Conservation (phyloP, 1,284 basidiomycete species). For the Apiotrichum brassicae region DNA sequence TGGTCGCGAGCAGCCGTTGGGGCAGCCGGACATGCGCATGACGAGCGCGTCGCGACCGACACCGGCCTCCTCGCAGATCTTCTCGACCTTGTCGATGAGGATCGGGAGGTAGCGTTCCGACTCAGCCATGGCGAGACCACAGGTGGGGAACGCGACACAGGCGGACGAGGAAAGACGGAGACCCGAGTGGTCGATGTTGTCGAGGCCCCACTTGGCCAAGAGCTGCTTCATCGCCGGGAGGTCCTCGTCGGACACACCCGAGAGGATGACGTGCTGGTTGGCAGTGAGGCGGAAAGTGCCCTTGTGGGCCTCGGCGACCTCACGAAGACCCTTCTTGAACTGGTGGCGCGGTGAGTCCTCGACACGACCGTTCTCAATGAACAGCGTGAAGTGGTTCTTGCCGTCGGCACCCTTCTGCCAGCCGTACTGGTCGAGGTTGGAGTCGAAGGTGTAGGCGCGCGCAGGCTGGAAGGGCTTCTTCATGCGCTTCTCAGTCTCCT, state of each 20-base stretch:
- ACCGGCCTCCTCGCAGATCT: conserved; percentile 87
- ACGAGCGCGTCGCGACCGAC: conserved; percentile 88
- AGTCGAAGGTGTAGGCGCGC: conserved; percentile 73
- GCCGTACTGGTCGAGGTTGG: conserved; percentile 90
- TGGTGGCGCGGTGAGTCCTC: conserved; percentile 83
- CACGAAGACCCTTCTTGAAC: conserved; percentile 88
- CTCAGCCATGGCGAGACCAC: conserved; percentile 91
- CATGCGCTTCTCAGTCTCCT: conserved; percentile 81
- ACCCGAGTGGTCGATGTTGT: conserved; percentile 75
- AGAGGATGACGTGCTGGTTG: conserved; percentile 90
- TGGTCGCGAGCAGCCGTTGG: conserved; percentile 86
- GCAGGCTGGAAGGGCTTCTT: conserved; percentile 71
- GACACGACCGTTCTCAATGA: conserved; percentile 95
- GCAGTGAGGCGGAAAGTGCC: conserved; percentile 86
- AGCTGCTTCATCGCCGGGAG: conserved; percentile 71
- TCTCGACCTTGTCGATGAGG: conserved; percentile 91
- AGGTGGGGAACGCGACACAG: conserved; percentile 97
- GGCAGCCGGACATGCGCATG: conserved; percentile 97
- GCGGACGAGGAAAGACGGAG: conserved; percentile 81
- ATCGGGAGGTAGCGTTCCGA: conserved; percentile 93
- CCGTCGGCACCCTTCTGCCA: conserved; percentile 86
- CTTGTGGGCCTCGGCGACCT: conserved; percentile 91
- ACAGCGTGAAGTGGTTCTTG: conserved; percentile 85
- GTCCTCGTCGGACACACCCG: conserved; percentile 70
- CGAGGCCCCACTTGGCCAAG: conserved; percentile 80